These are phyloP conservation scores for Gossypium schwendimanii DNA, from an alignment of 441 rosid genomes.

Conservation along the genomic window DNA sequence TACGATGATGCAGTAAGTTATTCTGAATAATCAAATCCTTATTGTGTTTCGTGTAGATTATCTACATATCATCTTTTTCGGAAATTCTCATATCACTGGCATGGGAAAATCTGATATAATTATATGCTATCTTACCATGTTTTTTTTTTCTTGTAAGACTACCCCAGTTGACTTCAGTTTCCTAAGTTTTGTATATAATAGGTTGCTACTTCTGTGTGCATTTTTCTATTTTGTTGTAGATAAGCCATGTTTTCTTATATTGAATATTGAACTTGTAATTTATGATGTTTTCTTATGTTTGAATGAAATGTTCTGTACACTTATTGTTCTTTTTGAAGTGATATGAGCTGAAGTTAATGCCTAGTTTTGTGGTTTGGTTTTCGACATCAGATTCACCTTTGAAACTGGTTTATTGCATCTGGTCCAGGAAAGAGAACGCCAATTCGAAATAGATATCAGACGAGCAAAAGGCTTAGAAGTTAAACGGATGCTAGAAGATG, in stretches of 20 bases:
- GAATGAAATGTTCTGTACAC: neutral
- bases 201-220: neutral
- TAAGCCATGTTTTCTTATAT: neutral
- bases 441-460: slow-evolving; percentile 77
- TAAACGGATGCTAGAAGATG: slow-evolving; percentile 92
- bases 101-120: neutral
- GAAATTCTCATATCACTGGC: neutral
- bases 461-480: slow-evolving; percentile 72
- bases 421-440: slow-evolving; percentile 82
- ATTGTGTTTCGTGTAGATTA: neutral
- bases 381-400: neutral
- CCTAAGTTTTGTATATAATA: neutral
- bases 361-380: neutral
- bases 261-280: neutral
- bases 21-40: neutral
- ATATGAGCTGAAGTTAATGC: neutral
- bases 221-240: neutral
- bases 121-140: neutral
- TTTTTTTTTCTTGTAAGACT: too few species aligned
- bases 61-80: neutral
- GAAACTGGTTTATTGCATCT: slow-evolving; percentile 8
- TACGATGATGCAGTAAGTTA: slow-evolving; percentile 65
- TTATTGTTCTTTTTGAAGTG: neutral
- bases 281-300: neutral
- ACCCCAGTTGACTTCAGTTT: neutral